phyloP scores from a whole-genome alignment of 164 flowering plant species.

The Umbilicus rupestris region DNA sequence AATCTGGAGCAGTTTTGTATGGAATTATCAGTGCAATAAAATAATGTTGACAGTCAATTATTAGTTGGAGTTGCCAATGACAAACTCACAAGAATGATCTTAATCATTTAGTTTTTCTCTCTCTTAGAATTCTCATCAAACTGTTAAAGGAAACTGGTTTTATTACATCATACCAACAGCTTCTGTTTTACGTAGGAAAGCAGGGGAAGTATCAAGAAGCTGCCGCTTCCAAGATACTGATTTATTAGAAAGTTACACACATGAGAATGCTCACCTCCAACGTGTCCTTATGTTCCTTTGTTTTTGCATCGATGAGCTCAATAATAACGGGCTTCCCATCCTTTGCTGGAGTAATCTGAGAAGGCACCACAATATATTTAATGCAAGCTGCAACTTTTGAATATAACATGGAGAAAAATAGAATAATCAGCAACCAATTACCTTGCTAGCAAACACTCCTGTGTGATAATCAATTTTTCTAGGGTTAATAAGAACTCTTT shows the following conservation, averaged over 20 bases:
- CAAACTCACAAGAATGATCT: no score
- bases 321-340: constrained; percentile 93
- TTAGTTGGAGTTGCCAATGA: no score
- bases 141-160: no score
- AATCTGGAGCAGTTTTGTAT: no score
- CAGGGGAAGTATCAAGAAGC: neutral
- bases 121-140: no score
- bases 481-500: constrained; percentile 85
- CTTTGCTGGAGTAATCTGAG: constrained; percentile 90
- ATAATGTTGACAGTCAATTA: no score
- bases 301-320: constrained; percentile 98
- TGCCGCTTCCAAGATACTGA: neutral
- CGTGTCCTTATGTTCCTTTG: constrained; percentile 79
- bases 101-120: no score
- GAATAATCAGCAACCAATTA: constrained; percentile 18
- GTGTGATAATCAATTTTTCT: constrained; percentile 88
- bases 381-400: neutral
- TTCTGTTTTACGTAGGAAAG: neutral
- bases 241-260: neutral
- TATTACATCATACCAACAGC: neutral
- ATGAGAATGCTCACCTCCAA: constrained; percentile 56
- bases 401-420: neutral
- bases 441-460: constrained; percentile 97
- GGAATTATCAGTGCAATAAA: no score
- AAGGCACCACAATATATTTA: neutral